Conservation (phyloP, 768 basidiomycete genomes). For the Lactifluus subvellereus region DNA sequence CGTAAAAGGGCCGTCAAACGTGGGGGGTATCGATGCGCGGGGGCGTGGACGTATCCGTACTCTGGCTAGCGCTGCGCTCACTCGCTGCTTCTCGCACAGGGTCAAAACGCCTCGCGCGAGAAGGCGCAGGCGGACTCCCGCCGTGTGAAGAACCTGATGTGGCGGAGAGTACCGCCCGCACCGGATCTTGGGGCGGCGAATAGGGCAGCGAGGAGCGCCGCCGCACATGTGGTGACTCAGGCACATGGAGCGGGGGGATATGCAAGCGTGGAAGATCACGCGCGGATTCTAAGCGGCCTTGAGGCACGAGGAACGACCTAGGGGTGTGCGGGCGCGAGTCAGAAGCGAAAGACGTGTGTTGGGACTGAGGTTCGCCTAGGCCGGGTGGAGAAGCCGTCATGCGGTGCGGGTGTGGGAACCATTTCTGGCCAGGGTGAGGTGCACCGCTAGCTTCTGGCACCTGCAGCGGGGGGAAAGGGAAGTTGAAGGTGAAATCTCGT, state of each 20-base stretch:
- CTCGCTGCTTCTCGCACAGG: conserved; percentile 25
- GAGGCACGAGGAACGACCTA: conserved; percentile 13
- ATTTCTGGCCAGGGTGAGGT: background rate
- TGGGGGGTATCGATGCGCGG: conserved; percentile 17
- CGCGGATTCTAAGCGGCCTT: background rate
- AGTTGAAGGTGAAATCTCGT: conserved; percentile 14
- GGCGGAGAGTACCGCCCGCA: background rate
- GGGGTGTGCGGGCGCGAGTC: conserved; percentile 10
- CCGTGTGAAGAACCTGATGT: background rate
- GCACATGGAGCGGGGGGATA: conserved; percentile 17
- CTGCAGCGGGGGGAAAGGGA: conserved; percentile 20
- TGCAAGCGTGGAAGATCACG: conserved; percentile 17
- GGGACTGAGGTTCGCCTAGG: background rate
- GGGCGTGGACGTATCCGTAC: conserved; percentile 14
- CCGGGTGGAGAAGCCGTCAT: background rate
- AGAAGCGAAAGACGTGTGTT: background rate
- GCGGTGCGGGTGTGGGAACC: background rate
- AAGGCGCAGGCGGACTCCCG: background rate
- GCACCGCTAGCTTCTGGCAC: conserved; percentile 2
- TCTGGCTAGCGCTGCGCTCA: conserved; percentile 16
- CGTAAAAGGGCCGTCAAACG: conserved; percentile 11
- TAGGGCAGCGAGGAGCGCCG: background rate
- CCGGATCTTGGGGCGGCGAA: background rate
- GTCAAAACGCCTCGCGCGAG: conserved; percentile 23
- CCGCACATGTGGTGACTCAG: conserved; percentile 7